Base-by-base conservation (phyloP, 805 yeast genomes). In the Yarrowia deformans region DNA sequence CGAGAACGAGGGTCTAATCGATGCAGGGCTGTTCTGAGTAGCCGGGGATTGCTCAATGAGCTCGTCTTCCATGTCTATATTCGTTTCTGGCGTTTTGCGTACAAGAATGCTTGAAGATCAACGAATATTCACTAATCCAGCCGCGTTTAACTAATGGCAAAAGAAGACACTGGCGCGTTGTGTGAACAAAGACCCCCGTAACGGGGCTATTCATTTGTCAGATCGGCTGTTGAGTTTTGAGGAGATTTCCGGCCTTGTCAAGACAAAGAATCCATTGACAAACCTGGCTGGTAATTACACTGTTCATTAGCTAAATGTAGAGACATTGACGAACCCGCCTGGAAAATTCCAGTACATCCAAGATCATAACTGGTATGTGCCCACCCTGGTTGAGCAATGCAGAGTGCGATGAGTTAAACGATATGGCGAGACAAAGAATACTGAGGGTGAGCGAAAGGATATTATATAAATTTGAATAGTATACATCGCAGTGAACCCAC, bases 381-480 rank as follows among this genome's bases (percentile, higher is more conserved):
- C 60, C 60, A 54, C 60, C 60, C 60, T 54, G 56, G 60, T 54
- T 54, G 43, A 54, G 58, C 45, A 39, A 54, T 54, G 60, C 60
- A 54, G 45, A 23, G 43, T 13, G 45, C 60, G 60, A 54, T 54
- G 60, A 54, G 60, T 54, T 54, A 54, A 54, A 54, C 60, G 60
- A 54, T 54, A 35, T 35, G 42, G 12, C 29, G n/a, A n/a, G n/a
- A 52, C 56, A 52, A 52, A 52, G 42, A 19, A 5, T 23, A 19
- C 12, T 23, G 32, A 45, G 49, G 7, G 29, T 10, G 7, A 8
- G 29, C 8, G 12, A 32, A 45, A 12, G 23, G 18, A 14, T 18
- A 43, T 43, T 4, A 3, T n/a, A 7, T 7, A 12, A 23, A 18
- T 23, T 8, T 3, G 18, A 18, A 43, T 43, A 43, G 7, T 43